Base-by-base conservation (phyloP, 2,329 filamentous ascomycete genomes). In the Stagonosporopsis vannaccii region DNA sequence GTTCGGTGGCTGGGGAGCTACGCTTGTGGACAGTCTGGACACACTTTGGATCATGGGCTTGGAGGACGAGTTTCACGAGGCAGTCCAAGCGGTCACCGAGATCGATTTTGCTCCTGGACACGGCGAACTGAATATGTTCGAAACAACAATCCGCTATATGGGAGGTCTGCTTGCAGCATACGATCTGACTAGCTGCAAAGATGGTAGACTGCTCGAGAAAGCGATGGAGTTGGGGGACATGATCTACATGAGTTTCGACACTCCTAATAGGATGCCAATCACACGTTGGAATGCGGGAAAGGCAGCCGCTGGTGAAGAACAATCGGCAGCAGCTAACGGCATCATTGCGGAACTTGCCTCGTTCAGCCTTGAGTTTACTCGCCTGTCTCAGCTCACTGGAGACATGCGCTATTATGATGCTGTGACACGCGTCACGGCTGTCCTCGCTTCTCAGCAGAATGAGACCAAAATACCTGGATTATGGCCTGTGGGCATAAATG, bases 1-100 rank as follows among this genome's bases (percentile, higher is more conserved):
- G 0, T 97, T 97, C 75, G 94, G 91, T 71, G 92, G 90, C 41
- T 96, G 92, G 92, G 90, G 90, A 9, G 91, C 91, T 12, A 94
- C 92, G 0, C 74, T 96, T 52, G 89, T 96, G 4, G 92, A 96
- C 77, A 61, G 84, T 6, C 79, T 89, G 43, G 88, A 90, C 69
- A 85, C 85, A 13, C 78, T 90, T 13, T 90, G 87, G 87, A 87
- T 90, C 61, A 85, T 90, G 82, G 87, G 82, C 15, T 63, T 90
- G 69, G 81, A 80, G 54, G 77, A 82, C 1, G 87, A 90, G 50
- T 90, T 90, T 65, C 78, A 83, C 25, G 78, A 84, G 61, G 87
- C 87, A 1, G 83, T 88, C 2, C 75, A 78, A 41, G 84, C 83
- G 1, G 81, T 85, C 12, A 77, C 81, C 63, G 50, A 75, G 3